Base-by-base conservation (phyloP, 2,329 filamentous ascomycete species). In the Aspergillus sp. region DNA sequence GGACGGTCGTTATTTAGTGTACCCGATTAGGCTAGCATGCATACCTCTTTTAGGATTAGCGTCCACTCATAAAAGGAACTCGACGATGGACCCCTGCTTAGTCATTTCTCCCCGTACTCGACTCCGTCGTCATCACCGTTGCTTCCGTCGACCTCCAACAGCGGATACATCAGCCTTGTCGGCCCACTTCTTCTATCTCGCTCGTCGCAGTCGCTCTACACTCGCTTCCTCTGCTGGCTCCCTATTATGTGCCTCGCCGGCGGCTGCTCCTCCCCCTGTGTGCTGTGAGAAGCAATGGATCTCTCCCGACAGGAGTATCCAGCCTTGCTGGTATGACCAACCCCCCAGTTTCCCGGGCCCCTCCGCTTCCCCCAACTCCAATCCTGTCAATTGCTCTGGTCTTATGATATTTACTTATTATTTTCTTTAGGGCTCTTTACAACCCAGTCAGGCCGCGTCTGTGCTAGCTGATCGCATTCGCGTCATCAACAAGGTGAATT, bases 251-350 rank as follows among this genome's bases (percentile, higher is more conserved):
- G 66, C 67, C 68, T 64, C 59, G 47, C 64, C 62, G 55, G 54
- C 61, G 57, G 60, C 63, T 50, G 50, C 35, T 31, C 52, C 51
- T 58, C 56, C 60, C 53, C 56, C 46, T 58, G 58, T 65, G 60
- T 68, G 47, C 65, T 68, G 68, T 68, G 66, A 66, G 62, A 66
- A 65, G 68, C 62, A 70, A 91, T 91, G 87, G 88, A 90, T 70
- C 84, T 93, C 71, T 88, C 90, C 74, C 87, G 92, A 78, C 84
- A 90, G 76, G 93, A 97, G 78, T 98, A 98, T 82, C 92, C 93
- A 76, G 88, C 87, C 68, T 88, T 98, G 85, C 88, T 96, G 88
- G 93, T 97, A 83, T 82, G 89, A 27, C 52, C 56, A 37, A 19
- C 52, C 33, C 52, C 40, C 17, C 35, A 19, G 44, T 41, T 35